Base-by-base conservation (phyloP, 2,329 filamentous ascomycete genomes). In the Aureobasidium sp. region DNA sequence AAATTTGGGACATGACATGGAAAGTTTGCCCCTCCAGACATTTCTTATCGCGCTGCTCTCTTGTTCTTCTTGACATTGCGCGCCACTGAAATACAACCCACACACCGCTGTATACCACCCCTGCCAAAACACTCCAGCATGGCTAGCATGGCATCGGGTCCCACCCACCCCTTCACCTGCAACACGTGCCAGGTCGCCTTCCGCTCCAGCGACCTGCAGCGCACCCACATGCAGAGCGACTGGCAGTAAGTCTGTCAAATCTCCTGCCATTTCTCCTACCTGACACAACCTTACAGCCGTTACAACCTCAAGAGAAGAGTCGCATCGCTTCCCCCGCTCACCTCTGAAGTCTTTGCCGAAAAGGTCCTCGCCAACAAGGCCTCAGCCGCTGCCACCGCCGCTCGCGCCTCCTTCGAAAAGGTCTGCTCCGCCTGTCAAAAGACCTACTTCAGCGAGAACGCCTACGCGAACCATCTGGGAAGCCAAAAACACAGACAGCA, bases 111-210 rank as follows among this genome's bases (percentile, higher is more conserved):
- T 34, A 39, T 45, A 44, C 53, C 53, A 34, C 14, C 27, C 14
- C 25, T 11, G n/a, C 22, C 39, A n/a, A 45, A 9, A 41, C 34
- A 5, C 15, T 14, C 31, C 57, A 51, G 17, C 22, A 49, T 60
- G 45, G 44, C 57, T 45, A 51, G 45, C 48, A 52, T 61, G 47
- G 36, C 58, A n/a, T 53, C 53, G 52, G 61, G 61, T 53, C 45
- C 61, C 12, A 62, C 87, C 29, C 91, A 97, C 73, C 93, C 94
- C 1, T 99, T 93, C 78, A 97, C 93, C 62, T 99, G 94, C 85
- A 99, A 97, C 77, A 94, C 92, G 63, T 99, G 94, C 73, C 91
- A 96, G 74, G 92, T 99, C 69, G 94, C 93, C 58, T 99, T 97
- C 78, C 88, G 93, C 67, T 91, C 90, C 72, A 91, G 90, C 74